Evolutionary conservation across 345 rosid genomes (phyloP).

Genomic region (Eucalyptus regnans): DNA sequence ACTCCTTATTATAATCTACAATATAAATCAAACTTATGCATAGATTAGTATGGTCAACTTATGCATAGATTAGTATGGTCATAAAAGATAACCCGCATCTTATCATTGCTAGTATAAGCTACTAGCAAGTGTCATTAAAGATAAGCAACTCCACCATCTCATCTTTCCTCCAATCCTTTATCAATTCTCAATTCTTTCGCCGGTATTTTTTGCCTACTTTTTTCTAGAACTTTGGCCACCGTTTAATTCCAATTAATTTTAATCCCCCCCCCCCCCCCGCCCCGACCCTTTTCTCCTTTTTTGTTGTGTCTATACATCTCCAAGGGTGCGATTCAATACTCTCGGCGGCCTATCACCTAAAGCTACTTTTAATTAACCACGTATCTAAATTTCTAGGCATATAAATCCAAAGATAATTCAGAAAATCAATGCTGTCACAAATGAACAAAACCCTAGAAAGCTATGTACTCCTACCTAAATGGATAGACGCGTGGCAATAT

Average conservation of each 20-base stretch:
- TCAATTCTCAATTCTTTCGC: neutral
- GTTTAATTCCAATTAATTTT: neutral
- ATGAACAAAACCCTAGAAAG: neutral
- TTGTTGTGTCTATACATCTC: neutral
- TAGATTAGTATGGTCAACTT: neutral
- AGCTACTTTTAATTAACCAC: neutral
- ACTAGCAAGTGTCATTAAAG: neutral
- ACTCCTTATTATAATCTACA: neutral
- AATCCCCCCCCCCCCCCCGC: too few relatives aligned
- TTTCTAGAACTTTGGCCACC: neutral
- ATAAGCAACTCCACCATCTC: neutral
- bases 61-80: neutral
- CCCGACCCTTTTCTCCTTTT: neutral
- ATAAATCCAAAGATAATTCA: neutral
- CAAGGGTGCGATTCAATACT: neutral
- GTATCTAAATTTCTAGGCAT: neutral
- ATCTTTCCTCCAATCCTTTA: neutral
- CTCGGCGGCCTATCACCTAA: neutral
- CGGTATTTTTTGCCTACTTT: neutral
- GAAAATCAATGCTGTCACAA: neutral
- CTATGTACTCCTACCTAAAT: neutral
- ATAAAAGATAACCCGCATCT: neutral
- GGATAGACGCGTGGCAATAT: neutral
- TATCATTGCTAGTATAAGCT: neutral
- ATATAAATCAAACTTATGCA: neutral